These are phyloP conservation scores for Tylopilus rubrobrunneus DNA, from an alignment of 768 basidiomycete species.

Conservation along the genomic window DNA sequence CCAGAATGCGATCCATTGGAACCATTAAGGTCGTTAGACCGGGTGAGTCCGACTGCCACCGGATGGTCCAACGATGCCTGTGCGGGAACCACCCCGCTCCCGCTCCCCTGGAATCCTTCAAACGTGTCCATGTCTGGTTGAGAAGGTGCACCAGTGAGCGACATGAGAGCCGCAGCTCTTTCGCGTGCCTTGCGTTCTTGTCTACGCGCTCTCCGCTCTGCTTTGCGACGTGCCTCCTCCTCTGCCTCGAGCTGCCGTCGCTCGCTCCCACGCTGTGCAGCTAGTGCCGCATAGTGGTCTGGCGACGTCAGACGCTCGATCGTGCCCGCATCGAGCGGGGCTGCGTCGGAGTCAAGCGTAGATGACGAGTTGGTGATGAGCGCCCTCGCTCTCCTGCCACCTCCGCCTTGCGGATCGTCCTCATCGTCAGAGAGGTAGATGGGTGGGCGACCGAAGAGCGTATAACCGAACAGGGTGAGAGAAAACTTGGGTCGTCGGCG, in stretches of 20 bases:
- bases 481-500: conserved; percentile 30
- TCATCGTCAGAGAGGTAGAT: conserved; percentile 62
- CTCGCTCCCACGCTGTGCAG: conserved; percentile 28
- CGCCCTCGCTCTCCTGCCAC: conserved; percentile 18
- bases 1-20: conserved; percentile 17
- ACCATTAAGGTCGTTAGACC: not conserved
- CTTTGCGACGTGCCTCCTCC: conserved; percentile 41
- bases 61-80: not conserved
- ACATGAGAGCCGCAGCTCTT: conserved; percentile 28
- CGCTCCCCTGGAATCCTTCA: conserved; percentile 68
- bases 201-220: conserved; percentile 44
- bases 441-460: conserved; percentile 61
- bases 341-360: conserved; percentile 69
- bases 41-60: conserved; percentile 3
- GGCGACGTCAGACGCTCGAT: conserved; percentile 52
- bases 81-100: conserved; percentile 30
- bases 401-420: conserved; percentile 21
- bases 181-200: conserved; percentile 45
- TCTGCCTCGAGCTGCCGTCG: conserved; percentile 32
- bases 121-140: conserved; percentile 39
- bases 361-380: conserved; percentile 30
- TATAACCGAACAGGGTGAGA: conserved; percentile 63
- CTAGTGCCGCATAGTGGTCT: conserved; percentile 28
- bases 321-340: conserved; percentile 54
- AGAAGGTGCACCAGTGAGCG: conserved; percentile 29